Evolutionary conservation across 164 flowering plant genomes (phyloP).

Genomic region (Echeveria elegans): DNA sequence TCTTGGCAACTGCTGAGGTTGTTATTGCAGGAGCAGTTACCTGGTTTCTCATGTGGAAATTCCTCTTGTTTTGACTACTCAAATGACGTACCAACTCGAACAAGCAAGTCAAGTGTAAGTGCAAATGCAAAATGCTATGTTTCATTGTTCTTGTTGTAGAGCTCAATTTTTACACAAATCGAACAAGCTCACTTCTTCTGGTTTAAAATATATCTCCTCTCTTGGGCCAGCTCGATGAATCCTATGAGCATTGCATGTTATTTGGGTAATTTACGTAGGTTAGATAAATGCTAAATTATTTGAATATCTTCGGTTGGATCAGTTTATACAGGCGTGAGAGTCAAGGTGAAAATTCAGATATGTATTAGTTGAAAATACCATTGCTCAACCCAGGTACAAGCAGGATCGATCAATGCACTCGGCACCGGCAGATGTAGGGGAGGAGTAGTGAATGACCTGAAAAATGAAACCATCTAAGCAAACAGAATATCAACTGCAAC

Average conservation of each 20-base stretch:
- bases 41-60: too few relatives aligned
- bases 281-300: too few relatives aligned
- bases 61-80: too few relatives aligned
- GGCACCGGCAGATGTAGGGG: conserved; percentile 92
- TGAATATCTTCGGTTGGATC: too few relatives aligned
- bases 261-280: not conserved
- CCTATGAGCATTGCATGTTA: conserved; percentile 24
- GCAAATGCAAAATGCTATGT: too few relatives aligned
- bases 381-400: conserved; percentile 92
- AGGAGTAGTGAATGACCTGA: conserved; percentile 68
- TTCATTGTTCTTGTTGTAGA: too few relatives aligned
- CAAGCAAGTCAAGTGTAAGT: too few relatives aligned
- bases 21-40: too few relatives aligned
- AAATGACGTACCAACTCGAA: too few relatives aligned
- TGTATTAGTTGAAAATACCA: conserved; percentile 34
- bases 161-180: conserved; percentile 78
- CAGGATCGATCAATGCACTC: conserved; percentile 92
- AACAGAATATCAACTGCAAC: too few relatives aligned
- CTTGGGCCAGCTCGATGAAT: conserved; percentile 93
- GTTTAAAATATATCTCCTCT: conserved; percentile 71
- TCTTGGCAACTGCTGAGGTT: conserved; percentile 36
- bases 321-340: too few relatives aligned
- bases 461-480: conserved; percentile 6
- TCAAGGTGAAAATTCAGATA: not conserved
- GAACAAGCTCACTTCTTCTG: conserved; percentile 89